Conservation (phyloP, 192 early-diverging fungal species). For the Diversispora eburnea region DNA sequence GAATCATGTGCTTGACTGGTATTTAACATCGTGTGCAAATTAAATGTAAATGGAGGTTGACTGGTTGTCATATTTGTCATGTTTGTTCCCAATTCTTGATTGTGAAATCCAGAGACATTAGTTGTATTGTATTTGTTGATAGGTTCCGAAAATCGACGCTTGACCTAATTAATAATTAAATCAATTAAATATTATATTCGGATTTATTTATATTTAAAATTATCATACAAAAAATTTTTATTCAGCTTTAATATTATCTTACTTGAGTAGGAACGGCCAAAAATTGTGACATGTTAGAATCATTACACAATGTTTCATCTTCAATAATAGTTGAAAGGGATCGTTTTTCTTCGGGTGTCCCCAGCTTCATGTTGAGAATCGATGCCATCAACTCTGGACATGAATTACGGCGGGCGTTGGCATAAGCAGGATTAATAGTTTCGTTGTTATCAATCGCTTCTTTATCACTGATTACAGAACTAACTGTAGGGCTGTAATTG, state of each 20-base stretch:
- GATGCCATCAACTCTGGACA: constrained; percentile 29
- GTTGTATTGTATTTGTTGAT: constrained; percentile 6
- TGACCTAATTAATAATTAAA: not conserved
- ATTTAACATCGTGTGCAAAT: not conserved
- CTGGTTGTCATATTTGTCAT: constrained; percentile 3
- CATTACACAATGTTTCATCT: constrained; percentile 22
- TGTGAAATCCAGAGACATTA: constrained; percentile 14
- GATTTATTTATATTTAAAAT: not conserved
- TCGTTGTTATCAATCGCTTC: not conserved
- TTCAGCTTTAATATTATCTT: not conserved
- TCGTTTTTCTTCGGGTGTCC: constrained; percentile 12
- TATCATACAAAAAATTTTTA: not conserved
- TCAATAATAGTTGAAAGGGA: constrained; percentile 22
- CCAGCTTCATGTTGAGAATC: constrained; percentile 13
- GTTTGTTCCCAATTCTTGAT: constrained; percentile 4
- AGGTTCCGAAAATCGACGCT: constrained; percentile 25
- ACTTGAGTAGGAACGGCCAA: constrained; percentile 21
- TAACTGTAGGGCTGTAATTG: constrained; percentile 20
- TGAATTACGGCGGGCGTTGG: constrained; percentile 20
- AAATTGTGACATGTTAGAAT: constrained; percentile 20
- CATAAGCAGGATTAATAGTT: not conserved
- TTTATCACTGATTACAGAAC: constrained; percentile 26
- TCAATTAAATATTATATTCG: not conserved
- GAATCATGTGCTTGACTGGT: constrained; percentile 8
- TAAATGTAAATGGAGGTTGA: constrained; percentile 4